Evolutionary conservation across 495 filamentous ascomycete genomes (phyloP).

Genomic region (Gamarada debralockiae): DNA sequence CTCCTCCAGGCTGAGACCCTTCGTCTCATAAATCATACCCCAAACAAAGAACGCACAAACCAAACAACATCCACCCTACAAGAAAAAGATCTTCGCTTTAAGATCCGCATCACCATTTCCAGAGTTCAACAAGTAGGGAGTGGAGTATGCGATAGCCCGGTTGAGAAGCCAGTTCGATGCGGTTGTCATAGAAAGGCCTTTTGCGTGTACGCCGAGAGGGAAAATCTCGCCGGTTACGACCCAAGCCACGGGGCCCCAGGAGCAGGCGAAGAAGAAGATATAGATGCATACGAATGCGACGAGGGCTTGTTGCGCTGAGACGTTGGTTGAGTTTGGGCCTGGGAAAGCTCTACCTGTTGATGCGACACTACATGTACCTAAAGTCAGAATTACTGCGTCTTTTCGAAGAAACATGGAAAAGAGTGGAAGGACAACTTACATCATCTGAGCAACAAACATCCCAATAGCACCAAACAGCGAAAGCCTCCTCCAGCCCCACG

Average conservation of each 20-base stretch:
- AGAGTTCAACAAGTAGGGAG: conserved; percentile 69
- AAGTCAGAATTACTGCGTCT: no score
- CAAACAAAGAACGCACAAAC: conserved; percentile 71
- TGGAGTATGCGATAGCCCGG: conserved; percentile 71
- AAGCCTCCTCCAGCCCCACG: conserved; percentile 70
- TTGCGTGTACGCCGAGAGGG: conserved; percentile 68
- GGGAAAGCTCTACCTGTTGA: conserved; percentile 56
- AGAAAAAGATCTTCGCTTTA: conserved; percentile 73
- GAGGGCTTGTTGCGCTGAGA: conserved; percentile 30
- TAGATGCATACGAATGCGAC: conserved; percentile 59
- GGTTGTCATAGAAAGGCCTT: conserved; percentile 68
- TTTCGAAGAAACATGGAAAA: no score
- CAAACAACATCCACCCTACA: conserved; percentile 75
- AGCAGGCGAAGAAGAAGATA: conserved; percentile 80
- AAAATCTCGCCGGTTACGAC: conserved; percentile 76
- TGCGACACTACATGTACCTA: no score
- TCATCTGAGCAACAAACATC: conserved; percentile 61
- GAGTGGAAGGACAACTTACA: no score
- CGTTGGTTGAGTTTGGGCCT: conserved; percentile 33
- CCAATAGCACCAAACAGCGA: no score
- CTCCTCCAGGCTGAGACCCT: conserved; percentile 75
- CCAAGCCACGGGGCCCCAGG: conserved; percentile 13
- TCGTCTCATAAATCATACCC: conserved; percentile 79
- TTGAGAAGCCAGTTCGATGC: conserved; percentile 75
- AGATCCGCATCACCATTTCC: conserved; percentile 66